These are phyloP conservation scores for Penicillium polonicum DNA, from an alignment of 2,329 filamentous ascomycete species.

Conservation along the genomic window DNA sequence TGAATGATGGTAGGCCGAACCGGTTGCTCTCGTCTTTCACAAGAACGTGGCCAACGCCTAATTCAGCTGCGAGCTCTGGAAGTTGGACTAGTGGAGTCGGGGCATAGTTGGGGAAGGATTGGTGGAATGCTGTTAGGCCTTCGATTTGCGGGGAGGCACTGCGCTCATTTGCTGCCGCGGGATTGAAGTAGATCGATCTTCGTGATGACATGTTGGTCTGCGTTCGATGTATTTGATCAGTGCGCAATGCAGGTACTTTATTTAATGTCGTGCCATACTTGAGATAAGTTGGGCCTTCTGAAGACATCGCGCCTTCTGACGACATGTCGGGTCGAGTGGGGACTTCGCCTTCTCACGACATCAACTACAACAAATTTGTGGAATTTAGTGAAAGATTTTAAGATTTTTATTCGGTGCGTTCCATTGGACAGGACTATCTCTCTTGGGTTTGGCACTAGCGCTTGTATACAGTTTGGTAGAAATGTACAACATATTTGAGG, in stretches of 20 bases:
- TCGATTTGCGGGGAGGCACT: conserved; percentile 11
- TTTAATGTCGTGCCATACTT: not conserved
- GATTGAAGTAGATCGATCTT: conserved; percentile 31
- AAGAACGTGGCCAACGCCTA: conserved; percentile 59
- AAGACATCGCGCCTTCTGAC: conserved; percentile 20
- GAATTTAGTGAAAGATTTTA: not conserved
- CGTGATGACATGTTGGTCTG: conserved; percentile 19
- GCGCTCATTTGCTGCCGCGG: conserved; percentile 16
- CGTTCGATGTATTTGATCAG: not conserved
- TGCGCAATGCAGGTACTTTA: not conserved
- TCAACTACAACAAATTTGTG: not conserved
- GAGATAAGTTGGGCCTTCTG: conserved; percentile 1
- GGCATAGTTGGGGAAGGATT: conserved; percentile 56
- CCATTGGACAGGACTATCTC: not conserved
- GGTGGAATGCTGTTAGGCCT: conserved; percentile 52
- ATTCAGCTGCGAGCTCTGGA: conserved; percentile 53
- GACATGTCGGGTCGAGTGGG: conserved; percentile 14
- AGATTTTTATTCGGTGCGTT: not conserved
- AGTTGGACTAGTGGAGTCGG: conserved; percentile 58
- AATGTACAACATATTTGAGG: not conserved
- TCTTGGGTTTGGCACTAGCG: not conserved
- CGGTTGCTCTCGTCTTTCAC: conserved; percentile 71
- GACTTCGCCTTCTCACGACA: conserved; percentile 3
- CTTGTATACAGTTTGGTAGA: not conserved
- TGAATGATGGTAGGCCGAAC: conserved; percentile 72